Base-by-base conservation (phyloP, 331 rosid species). In the Acacia concinna region DNA sequence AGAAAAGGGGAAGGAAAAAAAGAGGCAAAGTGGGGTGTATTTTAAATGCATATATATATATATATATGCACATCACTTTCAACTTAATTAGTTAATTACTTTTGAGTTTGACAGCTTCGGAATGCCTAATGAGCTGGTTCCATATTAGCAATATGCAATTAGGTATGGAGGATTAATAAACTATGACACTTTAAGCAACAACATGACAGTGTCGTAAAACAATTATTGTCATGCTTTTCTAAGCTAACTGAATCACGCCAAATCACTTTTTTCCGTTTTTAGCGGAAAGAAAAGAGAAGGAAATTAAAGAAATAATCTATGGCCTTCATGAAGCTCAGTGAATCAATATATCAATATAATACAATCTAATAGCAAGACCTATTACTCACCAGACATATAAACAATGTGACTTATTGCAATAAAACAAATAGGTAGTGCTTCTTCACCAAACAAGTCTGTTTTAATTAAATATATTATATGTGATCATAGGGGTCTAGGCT, bases 371-470 rank as follows among this genome's bases (percentile, higher is more conserved):
- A 6, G 13, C 30, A 56, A 56, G 63, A 2, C 17, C 9, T 56
- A 56, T 57, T 57, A 54, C 9, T 23, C 31, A 56, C 63, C 23
- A 23, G 31, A 3, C 17, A 56, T 10, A 23, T 10, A 23, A 21
- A 56, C 31, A 56, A 0, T 56, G 2, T 56, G 15, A 52, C 60
- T 21, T 56, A 13, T 23, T 59, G 40, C 35, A 12, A 60, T 34
- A 79, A 79, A 46, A 79, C 73, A 71, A 44, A 41, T 60, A 43
- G 65, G 23, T 14, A 71, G 10, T 71, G 82, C 41, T 60, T 34
- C 78, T 25, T 59, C 78, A 71, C 52, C 76, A 69, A 78, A 34
- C 25, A 78, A 0, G 1, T 28, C 7, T 28, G 63, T 28, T 28
- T 20, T 28, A 30, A 59, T 34, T 23, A 63, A 38, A 20, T 47